A percentile compares a stretch with the other conserved stretches of the same genome.
phyloP scores from a whole-genome alignment of 305 asterid species.

The Solanum aculeatissimum region DNA sequence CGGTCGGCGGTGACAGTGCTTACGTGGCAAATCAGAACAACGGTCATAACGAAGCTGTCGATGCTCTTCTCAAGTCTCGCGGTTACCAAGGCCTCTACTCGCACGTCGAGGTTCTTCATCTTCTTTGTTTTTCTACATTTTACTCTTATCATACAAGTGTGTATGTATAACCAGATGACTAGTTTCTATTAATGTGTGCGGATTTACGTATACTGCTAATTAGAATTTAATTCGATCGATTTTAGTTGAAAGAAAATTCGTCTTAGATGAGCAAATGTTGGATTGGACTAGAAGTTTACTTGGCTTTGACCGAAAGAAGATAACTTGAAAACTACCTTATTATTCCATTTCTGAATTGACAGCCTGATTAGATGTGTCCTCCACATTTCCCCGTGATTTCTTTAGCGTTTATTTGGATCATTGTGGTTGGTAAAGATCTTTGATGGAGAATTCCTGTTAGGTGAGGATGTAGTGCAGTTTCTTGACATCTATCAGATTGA shows the following conservation, averaged over 20 bases:
- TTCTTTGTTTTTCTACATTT: neutral
- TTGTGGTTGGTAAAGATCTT: neutral
- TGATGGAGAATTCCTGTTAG: neutral
- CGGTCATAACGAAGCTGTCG: slow-evolving; percentile 65
- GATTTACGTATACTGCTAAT: neutral
- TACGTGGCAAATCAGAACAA: slow-evolving; percentile 18
- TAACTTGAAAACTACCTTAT: neutral
- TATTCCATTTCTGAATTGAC: neutral
- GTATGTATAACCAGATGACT: neutral
- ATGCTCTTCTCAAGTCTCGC: slow-evolving; percentile 72
- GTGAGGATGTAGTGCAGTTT: neutral
- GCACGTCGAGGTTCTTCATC: slow-evolving; percentile 69
- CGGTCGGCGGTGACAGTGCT: slow-evolving; percentile 48
- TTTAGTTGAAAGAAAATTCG: neutral
- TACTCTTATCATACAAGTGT: neutral
- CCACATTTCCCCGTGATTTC: neutral
- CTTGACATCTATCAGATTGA: neutral
- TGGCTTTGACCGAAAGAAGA: neutral
- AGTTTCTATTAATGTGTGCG: neutral
- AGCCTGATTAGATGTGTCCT: neutral
- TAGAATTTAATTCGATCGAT: neutral
- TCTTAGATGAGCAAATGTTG: neutral
- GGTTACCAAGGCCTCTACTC: slow-evolving; percentile 70
- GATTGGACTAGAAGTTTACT: neutral
- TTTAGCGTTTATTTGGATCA: neutral